Percentiles rank a stretch among this genome's conserved stretches.
Conservation (phyloP, 768 basidiomycete species). For the Rhodotorula babjevae region DNA sequence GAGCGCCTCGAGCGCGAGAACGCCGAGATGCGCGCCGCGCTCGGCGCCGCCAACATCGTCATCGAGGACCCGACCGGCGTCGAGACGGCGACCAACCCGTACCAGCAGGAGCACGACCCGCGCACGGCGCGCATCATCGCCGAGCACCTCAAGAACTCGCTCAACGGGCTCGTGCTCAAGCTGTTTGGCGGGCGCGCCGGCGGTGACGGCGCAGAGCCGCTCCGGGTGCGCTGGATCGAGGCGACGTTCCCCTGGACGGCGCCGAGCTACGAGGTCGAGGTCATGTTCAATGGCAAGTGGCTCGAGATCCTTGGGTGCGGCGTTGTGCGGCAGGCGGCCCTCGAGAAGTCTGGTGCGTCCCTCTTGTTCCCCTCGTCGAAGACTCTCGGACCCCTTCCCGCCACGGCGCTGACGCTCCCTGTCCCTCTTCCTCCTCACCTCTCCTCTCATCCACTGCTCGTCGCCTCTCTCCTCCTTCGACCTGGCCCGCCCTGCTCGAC, state of each 20-base stretch:
- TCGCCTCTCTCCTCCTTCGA: background rate
- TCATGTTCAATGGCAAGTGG: conserved; percentile 94
- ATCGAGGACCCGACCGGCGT: conserved; percentile 81
- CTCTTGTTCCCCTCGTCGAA: background rate
- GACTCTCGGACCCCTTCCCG: too few relatives aligned
- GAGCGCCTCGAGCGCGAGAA: conserved; percentile 67
- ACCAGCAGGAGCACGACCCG: conserved; percentile 72
- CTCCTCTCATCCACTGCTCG: background rate
- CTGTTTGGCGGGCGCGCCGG: conserved; percentile 61
- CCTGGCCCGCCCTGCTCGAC: too few relatives aligned
- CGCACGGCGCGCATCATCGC: conserved; percentile 66
- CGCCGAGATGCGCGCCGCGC: conserved; percentile 54
- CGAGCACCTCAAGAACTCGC: conserved; percentile 78
- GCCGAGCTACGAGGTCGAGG: conserved; percentile 96
- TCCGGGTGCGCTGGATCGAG: conserved; percentile 93
- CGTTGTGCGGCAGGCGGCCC: conserved; percentile 79
- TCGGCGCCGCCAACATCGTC: conserved; percentile 68
- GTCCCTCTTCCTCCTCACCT: background rate
- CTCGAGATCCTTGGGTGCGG: conserved; percentile 92
- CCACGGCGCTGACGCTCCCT: background rate
- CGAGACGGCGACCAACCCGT: conserved; percentile 64
- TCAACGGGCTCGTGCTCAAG: conserved; percentile 77
- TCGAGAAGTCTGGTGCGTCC: conserved; percentile 75
- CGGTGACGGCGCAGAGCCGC: conserved; percentile 58
- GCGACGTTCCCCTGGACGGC: conserved; percentile 97